Conservation (phyloP, 768 basidiomycete species). For the Pisolithus sp. region DNA sequence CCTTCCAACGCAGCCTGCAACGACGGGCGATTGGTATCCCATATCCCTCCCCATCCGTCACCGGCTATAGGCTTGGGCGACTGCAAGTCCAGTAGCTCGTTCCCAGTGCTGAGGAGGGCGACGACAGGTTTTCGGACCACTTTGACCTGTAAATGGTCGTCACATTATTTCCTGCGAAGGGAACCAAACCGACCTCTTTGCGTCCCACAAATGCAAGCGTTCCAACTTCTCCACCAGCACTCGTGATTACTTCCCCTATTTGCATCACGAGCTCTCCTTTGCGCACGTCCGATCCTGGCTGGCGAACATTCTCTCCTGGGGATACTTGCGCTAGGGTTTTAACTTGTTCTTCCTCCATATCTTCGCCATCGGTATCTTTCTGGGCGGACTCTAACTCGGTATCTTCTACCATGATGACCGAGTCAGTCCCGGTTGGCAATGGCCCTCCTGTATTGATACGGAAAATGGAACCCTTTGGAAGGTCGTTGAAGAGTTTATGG, state of each 20-base stretch:
- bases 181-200: slow-evolving; percentile 44
- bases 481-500: slow-evolving; percentile 19
- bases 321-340: slow-evolving; percentile 58
- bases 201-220: slow-evolving; percentile 75
- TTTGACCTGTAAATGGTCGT: slow-evolving; percentile 42
- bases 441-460: slow-evolving; percentile 87
- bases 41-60: slow-evolving; percentile 63
- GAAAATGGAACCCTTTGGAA: slow-evolving; percentile 41
- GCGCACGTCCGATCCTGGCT: slow-evolving; percentile 67
- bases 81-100: slow-evolving; percentile 69
- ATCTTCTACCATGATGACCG: slow-evolving; percentile 92
- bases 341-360: slow-evolving; percentile 66
- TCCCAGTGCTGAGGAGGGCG: slow-evolving; percentile 80
- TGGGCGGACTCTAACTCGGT: slow-evolving; percentile 62
- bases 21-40: slow-evolving; percentile 84
- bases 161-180: neutral
- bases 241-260: slow-evolving; percentile 53
- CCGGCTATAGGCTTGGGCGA: slow-evolving; percentile 26
- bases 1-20: slow-evolving; percentile 62
- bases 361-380: slow-evolving; percentile 30
- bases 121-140: slow-evolving; percentile 70
- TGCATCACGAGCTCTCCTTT: slow-evolving; percentile 62
- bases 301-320: slow-evolving; percentile 64
- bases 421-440: slow-evolving; percentile 65
- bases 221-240: slow-evolving; percentile 77